Conservation (phyloP, 2,329 filamentous ascomycete species). For the Botrytis tulipae region DNA sequence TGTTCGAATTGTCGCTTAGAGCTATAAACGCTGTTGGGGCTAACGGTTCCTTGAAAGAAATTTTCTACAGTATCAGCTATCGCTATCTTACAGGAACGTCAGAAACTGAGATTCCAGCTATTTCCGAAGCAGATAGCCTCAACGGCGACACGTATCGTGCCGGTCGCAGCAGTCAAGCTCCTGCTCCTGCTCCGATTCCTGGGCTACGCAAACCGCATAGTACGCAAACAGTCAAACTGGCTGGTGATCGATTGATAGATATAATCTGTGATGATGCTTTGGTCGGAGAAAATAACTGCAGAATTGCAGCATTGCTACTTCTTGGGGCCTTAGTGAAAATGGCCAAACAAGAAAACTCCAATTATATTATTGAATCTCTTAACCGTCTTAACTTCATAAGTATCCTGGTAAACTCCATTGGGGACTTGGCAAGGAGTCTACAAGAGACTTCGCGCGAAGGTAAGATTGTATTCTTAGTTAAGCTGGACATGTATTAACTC, state of each 20-base stretch:
- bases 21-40: constrained; percentile 74
- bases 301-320: constrained; percentile 83
- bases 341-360: constrained; percentile 68
- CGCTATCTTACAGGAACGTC: constrained; percentile 73
- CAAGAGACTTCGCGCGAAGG: constrained; percentile 55
- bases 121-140: not conserved
- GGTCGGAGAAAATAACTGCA: constrained; percentile 75
- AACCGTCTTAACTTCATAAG: constrained; percentile 87
- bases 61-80: constrained; percentile 90
- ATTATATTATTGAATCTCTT: constrained; percentile 74
- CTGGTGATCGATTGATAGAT: constrained; percentile 79
- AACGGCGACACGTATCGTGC: not conserved
- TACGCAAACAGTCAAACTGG: constrained; percentile 70
- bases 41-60: constrained; percentile 69
- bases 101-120: constrained; percentile 49
- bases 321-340: constrained; percentile 74
- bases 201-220: constrained; percentile 49
- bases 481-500: constrained; percentile 20
- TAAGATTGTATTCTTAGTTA: constrained; percentile 41
- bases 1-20: constrained; percentile 83
- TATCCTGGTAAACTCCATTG: constrained; percentile 84
- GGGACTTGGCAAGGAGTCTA: constrained; percentile 72
- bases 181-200: constrained; percentile 40
- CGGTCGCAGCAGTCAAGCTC: not conserved
- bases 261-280: constrained; percentile 92